Evolutionary conservation across 305 asterid species (phyloP).

Genomic region (Fraxinus velutina): DNA sequence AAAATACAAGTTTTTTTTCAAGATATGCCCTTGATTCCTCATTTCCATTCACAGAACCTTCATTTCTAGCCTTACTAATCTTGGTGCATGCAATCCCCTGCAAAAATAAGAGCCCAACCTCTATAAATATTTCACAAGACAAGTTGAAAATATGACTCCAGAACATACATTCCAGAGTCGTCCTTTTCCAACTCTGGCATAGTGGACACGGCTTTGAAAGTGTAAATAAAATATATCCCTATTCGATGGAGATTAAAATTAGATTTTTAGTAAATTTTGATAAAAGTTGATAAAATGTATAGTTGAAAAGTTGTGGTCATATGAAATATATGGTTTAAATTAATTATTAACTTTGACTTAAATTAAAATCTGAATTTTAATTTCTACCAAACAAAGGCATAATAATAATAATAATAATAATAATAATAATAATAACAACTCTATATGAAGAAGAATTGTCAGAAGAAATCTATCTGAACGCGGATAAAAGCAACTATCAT

Average conservation of each 20-base stretch:
- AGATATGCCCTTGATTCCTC: conserved; percentile 85
- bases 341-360: too few species aligned
- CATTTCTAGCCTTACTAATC: conserved; percentile 70
- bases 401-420: background rate
- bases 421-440: background rate
- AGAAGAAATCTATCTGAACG: conserved; percentile 6
- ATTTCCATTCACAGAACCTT: conserved; percentile 59
- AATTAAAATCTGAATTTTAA: too few species aligned
- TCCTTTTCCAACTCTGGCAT: conserved; percentile 4
- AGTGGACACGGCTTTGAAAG: background rate
- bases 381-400: too few species aligned
- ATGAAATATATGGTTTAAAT: too few species aligned
- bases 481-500: background rate
- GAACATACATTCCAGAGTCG: background rate
- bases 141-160: background rate
- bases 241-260: too few species aligned
- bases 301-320: too few species aligned
- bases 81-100: conserved; percentile 98
- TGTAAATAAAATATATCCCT: background rate
- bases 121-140: background rate
- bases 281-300: too few species aligned
- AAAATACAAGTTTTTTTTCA: conserved; percentile 89
- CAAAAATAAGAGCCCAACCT: conserved; percentile 26
- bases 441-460: conserved; percentile 1
- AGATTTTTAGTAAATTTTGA: too few species aligned